These are phyloP conservation scores for Flaveria ramosissima DNA, from an alignment of 129 eudicot species.

Conservation along the genomic window DNA sequence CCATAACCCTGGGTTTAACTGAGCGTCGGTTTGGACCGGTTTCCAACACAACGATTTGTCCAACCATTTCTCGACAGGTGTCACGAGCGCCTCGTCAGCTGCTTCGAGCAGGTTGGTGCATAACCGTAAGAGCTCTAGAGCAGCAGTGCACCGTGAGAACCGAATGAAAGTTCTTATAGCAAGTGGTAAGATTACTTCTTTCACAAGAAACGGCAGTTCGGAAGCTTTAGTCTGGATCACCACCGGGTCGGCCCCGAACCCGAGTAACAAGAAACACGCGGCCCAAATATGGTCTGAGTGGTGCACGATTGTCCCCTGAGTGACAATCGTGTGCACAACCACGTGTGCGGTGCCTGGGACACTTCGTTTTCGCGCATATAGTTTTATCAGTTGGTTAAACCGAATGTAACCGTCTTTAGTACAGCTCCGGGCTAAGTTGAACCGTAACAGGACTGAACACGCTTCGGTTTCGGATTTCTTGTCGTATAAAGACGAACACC, in stretches of 20 bases:
- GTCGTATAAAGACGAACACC: slow-evolving; percentile 66
- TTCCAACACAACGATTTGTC: slow-evolving; percentile 88
- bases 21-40: slow-evolving; percentile 84
- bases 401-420: slow-evolving; percentile 70
- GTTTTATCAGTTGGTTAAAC: slow-evolving; percentile 67
- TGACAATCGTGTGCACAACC: slow-evolving; percentile 72
- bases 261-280: slow-evolving; percentile 79
- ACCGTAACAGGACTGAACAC: slow-evolving; percentile 71
- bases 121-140: slow-evolving; percentile 78
- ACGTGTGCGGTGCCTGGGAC: slow-evolving; percentile 71
- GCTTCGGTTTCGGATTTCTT: slow-evolving; percentile 88
- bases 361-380: slow-evolving; percentile 74
- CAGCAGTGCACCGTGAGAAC: slow-evolving; percentile 74
- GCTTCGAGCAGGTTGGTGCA: slow-evolving; percentile 85
- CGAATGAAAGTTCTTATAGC: slow-evolving; percentile 75
- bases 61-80: slow-evolving; percentile 95
- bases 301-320: slow-evolving; percentile 50
- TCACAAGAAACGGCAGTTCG: slow-evolving; percentile 66
- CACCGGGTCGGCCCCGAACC: slow-evolving; percentile 77
- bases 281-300: slow-evolving; percentile 87
- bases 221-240: slow-evolving; percentile 73
- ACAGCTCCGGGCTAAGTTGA: slow-evolving; percentile 73
- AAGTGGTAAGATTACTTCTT: slow-evolving; percentile 84
- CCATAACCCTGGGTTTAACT: slow-evolving; percentile 88
- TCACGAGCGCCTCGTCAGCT: slow-evolving; percentile 78